Evolutionary conservation across 495 filamentous ascomycete genomes (phyloP).

Genomic region (Aspergillus panamensis): DNA sequence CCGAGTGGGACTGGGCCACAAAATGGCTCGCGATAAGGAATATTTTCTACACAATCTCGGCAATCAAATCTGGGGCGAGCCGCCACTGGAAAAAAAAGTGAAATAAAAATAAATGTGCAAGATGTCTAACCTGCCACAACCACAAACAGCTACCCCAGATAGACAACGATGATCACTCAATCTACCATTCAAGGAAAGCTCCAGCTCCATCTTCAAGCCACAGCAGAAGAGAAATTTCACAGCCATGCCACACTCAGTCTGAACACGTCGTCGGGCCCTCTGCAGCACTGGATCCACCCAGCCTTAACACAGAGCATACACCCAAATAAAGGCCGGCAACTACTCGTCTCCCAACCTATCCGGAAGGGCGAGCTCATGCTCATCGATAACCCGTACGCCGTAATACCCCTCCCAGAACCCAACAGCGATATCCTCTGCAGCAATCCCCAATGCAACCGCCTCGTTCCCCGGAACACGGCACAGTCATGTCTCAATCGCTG

Average conservation of each 20-base stretch:
- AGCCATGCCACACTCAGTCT: background rate
- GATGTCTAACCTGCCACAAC: background rate
- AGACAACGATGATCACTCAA: background rate
- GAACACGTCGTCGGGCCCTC: background rate
- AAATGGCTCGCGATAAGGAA: background rate
- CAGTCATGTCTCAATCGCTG: constrained; percentile 28
- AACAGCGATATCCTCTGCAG: constrained; percentile 34
- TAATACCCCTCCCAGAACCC: constrained; percentile 33
- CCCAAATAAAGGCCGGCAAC: constrained; percentile 37
- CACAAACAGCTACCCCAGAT: background rate
- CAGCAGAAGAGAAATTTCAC: background rate
- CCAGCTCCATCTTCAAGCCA: background rate
- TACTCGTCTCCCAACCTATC: constrained; percentile 29
- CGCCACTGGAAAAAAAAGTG: background rate
- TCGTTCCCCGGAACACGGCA: constrained; percentile 12
- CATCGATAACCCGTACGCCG: constrained; percentile 34
- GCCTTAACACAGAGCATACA: constrained; percentile 30
- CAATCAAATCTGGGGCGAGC: background rate
- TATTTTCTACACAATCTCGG: background rate
- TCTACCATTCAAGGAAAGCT: background rate
- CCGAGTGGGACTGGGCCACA: background rate
- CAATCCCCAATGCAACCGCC: constrained; percentile 32
- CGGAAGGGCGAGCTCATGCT: constrained; percentile 31
- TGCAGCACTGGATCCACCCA: constrained; percentile 34
- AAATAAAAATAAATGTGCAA: background rate